Evolutionary conservation across 2,329 filamentous ascomycete species (phyloP).

Genomic region (Microdochium paspali): DNA sequence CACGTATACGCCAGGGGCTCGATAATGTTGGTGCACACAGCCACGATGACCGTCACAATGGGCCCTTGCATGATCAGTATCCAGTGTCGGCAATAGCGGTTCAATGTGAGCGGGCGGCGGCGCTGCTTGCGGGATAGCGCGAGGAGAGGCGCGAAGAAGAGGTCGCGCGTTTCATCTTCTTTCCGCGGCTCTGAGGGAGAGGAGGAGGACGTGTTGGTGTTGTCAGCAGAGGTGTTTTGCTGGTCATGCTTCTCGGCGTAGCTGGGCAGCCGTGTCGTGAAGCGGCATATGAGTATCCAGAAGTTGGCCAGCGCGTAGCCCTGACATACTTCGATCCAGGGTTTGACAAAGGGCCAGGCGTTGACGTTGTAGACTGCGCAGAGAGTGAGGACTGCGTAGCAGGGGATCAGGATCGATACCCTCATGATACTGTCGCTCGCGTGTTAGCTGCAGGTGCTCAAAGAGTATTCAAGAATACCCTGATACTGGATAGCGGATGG

Average conservation of each 20-base stretch:
- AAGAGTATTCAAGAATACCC: no score
- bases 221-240: no score
- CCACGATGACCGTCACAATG: not conserved
- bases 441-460: no score
- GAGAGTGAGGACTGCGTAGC: not conserved
- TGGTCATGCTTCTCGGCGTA: no score
- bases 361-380: not conserved
- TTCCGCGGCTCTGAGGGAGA: not conserved
- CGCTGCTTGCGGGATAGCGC: not conserved
- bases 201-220: no score
- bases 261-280: not conserved
- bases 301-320: not conserved
- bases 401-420: not conserved
- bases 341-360: not conserved
- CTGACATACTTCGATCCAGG: not conserved
- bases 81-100: not conserved
- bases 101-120: not conserved
- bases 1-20: not conserved
- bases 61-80: not conserved
- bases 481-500: no score
- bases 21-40: not conserved
- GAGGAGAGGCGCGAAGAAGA: not conserved
- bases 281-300: not conserved
- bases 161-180: not conserved
- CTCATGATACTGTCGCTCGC: not conserved